Conservation (phyloP, 106 monocot species). For the Dioscorea dumetorum region DNA sequence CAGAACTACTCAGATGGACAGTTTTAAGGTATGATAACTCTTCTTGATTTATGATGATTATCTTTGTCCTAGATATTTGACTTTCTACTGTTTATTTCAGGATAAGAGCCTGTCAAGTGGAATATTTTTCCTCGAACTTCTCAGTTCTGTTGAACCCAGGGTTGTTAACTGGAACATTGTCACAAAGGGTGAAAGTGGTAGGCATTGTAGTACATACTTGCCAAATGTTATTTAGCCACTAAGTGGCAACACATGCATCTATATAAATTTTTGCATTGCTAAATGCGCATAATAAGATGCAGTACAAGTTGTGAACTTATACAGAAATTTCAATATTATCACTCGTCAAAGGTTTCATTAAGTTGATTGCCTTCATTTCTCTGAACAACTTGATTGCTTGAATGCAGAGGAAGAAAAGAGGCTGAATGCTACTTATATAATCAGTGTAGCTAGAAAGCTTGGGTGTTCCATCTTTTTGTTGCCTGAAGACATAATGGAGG, state of each 20-base stretch:
- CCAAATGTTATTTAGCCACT: neutral
- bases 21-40: slow-evolving; percentile 61
- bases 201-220: slow-evolving; percentile 4
- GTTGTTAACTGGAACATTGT: slow-evolving; percentile 70
- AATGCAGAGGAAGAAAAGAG: slow-evolving; percentile 41
- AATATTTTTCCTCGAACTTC: slow-evolving; percentile 63
- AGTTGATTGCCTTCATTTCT: too few relatives aligned
- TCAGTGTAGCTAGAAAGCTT: slow-evolving; percentile 43
- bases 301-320: too few relatives aligned
- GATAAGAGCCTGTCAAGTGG: slow-evolving; percentile 50
- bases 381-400: neutral
- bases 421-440: slow-evolving; percentile 45
- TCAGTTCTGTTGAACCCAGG: slow-evolving; percentile 54
- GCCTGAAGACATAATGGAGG: slow-evolving; percentile 49
- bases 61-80: neutral
- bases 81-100: slow-evolving; percentile 18
- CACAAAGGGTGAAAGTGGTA: slow-evolving; percentile 59
- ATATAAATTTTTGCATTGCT: too few relatives aligned
- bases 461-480: slow-evolving; percentile 44
- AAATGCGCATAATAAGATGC: too few relatives aligned
- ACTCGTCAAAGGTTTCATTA: too few relatives aligned
- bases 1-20: slow-evolving; percentile 70
- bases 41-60: neutral
- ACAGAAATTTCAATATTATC: too few relatives aligned
- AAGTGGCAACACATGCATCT: neutral